A percentile compares a stretch with the other conserved stretches of the same genome.
phyloP scores from a whole-genome alignment of 257 asterid genomes.

The Rauvolfia tetraphylla region DNA sequence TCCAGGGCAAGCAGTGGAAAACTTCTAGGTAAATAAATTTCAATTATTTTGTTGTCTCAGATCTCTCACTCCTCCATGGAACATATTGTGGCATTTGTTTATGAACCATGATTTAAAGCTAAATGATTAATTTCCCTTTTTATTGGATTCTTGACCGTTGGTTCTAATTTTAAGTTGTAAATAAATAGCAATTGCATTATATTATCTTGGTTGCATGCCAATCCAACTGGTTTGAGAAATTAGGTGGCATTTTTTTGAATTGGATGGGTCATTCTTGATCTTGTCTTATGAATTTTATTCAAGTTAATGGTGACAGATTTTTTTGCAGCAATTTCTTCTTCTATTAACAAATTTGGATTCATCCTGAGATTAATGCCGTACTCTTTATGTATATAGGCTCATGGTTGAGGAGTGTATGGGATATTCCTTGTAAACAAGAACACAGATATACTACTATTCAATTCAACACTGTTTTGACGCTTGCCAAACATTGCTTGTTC shows the following conservation, averaged over 20 bases:
- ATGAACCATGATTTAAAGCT: background rate
- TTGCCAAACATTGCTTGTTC: no score
- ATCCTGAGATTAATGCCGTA: background rate
- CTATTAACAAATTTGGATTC: background rate
- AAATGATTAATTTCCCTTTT: no score
- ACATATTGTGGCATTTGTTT: background rate
- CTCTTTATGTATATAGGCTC: no score
- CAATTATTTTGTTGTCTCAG: no score
- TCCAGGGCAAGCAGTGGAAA: background rate
- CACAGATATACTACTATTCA: no score
- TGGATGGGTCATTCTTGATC: background rate
- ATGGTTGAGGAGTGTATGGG: background rate
- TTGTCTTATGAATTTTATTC: background rate
- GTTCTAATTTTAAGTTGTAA: background rate
- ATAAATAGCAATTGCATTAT: background rate
- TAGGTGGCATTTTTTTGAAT: no score
- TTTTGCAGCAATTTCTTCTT: background rate
- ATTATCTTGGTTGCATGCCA: background rate
- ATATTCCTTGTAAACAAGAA: no score
- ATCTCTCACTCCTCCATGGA: background rate
- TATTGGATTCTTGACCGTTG: background rate
- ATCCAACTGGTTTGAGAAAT: no score
- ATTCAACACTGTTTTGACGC: no score
- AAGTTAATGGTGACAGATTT: no score
- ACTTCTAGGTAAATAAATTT: background rate